Conservation (phyloP, 345 rosid species). For the Nasturtium officinale region DNA sequence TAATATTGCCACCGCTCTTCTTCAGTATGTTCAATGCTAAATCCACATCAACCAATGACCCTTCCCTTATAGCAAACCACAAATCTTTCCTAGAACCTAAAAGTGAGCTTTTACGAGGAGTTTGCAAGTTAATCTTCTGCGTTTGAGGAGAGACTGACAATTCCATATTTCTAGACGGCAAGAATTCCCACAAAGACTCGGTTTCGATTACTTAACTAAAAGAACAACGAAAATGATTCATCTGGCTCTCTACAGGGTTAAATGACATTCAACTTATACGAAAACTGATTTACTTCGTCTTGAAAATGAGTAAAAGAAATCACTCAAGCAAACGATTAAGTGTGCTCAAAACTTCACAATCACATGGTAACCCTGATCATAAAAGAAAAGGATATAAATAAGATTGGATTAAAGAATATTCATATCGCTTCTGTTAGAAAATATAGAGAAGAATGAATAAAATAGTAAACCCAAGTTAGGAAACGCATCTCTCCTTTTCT, state of each 20-base stretch:
- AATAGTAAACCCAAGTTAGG: conserved; percentile 22
- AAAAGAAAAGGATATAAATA: not conserved
- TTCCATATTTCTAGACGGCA: conserved; percentile 50
- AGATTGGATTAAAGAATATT: not conserved
- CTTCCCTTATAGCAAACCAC: conserved; percentile 76
- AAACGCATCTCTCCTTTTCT: conserved; percentile 37
- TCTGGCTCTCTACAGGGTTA: not conserved
- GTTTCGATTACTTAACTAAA: conserved; percentile 3
- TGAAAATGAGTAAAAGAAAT: conserved; percentile 9
- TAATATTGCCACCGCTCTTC: conserved; percentile 82
- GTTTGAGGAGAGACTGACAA: conserved; percentile 59
- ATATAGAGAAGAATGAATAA: conserved; percentile 2
- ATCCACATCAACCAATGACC: conserved; percentile 84
- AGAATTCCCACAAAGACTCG: conserved; percentile 6
- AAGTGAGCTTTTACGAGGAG: conserved; percentile 52
- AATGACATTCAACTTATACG: not conserved
- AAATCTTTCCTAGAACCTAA: conserved; percentile 63
- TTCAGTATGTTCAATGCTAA: conserved; percentile 62
- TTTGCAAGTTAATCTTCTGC: conserved; percentile 58
- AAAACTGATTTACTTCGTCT: not conserved
- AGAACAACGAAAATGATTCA: conserved; percentile 5
- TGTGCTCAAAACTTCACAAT: not conserved
- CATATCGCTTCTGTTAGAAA: conserved; percentile 10
- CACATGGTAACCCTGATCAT: conserved; percentile 16
- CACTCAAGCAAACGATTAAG: not conserved